Conservation (phyloP, 371 early-diverging fungal species). For the Choanephora cucurbitarum region DNA sequence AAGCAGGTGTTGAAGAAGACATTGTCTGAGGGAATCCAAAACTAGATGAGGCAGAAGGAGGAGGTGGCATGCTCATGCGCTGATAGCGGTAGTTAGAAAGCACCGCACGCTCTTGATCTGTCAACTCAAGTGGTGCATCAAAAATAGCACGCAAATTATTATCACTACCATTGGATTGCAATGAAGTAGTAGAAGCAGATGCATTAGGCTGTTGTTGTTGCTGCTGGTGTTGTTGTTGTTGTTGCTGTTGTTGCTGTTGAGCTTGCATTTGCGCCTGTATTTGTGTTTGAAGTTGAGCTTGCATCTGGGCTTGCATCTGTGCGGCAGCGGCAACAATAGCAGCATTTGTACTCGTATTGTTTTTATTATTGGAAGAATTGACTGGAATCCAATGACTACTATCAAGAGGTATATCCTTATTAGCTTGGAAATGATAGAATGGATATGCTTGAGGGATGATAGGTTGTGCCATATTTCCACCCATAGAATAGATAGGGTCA, state of each 20-base stretch:
- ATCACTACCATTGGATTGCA: constrained; percentile 24
- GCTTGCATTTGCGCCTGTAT: not conserved
- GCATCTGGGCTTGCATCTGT: too few species aligned
- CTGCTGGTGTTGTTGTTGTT: constrained; percentile 11
- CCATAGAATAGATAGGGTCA: not conserved
- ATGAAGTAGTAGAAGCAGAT: constrained; percentile 30
- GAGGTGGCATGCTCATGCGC: constrained; percentile 22
- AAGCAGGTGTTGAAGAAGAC: constrained; percentile 7
- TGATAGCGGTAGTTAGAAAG: constrained; percentile 21
- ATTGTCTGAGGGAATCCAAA: constrained; percentile 24
- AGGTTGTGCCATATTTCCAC: not conserved
- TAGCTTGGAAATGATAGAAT: not conserved
- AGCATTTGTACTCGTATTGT: too few species aligned
- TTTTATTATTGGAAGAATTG: too few species aligned
- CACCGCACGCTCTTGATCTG: constrained; percentile 20
- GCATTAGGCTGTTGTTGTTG: constrained; percentile 9
- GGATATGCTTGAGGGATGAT: not conserved
- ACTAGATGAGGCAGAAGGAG: constrained; percentile 3
- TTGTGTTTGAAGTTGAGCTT: constrained; percentile 5
- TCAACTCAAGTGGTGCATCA: constrained; percentile 29
- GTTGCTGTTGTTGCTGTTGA: constrained; percentile 6
- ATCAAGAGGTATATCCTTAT: constrained; percentile 3
- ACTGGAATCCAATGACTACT: constrained; percentile 7
- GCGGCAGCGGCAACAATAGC: too few species aligned
- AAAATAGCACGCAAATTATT: constrained; percentile 45